A percentile compares a stretch with the other conserved stretches of the same genome.
Conservation (phyloP, 768 basidiomycete species). For the Pulveroboletus sp. region DNA sequence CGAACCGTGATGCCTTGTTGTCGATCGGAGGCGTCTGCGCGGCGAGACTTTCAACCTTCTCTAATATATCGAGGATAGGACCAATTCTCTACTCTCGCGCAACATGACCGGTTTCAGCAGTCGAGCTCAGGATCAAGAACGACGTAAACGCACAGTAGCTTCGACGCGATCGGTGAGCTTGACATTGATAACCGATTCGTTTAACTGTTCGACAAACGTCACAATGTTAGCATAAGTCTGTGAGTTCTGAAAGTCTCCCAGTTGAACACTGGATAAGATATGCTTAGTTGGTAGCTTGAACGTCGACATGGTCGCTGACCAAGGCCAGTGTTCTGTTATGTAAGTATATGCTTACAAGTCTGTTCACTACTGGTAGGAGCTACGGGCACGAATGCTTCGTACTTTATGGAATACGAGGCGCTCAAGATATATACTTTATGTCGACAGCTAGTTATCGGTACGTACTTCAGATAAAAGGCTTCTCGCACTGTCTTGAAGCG, state of each 20-base stretch:
- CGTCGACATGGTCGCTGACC: conserved; percentile 22
- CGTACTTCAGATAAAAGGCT: too few relatives aligned
- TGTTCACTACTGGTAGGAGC: neutral
- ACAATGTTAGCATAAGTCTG: conserved; percentile 64
- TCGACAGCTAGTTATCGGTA: neutral
- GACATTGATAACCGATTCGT: conserved; percentile 66
- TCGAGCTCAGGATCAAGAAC: neutral
- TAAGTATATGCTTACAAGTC: neutral
- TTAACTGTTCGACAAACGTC: conserved; percentile 67
- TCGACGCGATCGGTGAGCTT: conserved; percentile 67
- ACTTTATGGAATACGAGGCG: neutral
- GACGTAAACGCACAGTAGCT: conserved; percentile 50
- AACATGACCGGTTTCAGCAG: neutral
- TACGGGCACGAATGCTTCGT: neutral
- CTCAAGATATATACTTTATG: neutral
- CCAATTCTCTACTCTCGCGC: conserved; percentile 49
- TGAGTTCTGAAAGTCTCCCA: conserved; percentile 77
- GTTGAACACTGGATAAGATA: conserved; percentile 73
- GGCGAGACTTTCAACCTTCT: conserved; percentile 61
- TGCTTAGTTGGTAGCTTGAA: conserved; percentile 60
- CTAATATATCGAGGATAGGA: conserved; percentile 59
- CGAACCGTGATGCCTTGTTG: conserved; percentile 88
- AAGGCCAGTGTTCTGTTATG: neutral
- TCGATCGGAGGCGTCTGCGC: conserved; percentile 78
- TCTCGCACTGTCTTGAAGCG: too few relatives aligned